Evolutionary conservation across 768 basidiomycete species (phyloP).

Genomic region (Harrya chromipes): DNA sequence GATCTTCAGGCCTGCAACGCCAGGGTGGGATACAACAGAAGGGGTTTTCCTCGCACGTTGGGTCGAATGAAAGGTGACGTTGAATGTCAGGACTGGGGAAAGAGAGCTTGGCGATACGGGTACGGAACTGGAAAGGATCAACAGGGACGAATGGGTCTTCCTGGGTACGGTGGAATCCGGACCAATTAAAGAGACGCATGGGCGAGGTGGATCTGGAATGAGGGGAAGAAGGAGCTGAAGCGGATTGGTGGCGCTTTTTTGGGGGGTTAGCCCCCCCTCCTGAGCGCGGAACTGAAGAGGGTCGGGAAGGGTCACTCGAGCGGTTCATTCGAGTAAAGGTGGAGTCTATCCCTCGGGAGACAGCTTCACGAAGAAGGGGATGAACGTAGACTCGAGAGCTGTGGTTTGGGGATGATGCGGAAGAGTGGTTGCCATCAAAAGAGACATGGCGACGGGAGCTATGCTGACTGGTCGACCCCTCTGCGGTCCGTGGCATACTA

Average conservation of each 20-base stretch:
- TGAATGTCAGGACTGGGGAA: conserved; percentile 23
- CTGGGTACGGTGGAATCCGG: conserved; percentile 47
- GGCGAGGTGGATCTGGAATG: conserved; percentile 52
- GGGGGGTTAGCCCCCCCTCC: conserved; percentile 3
- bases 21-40: conserved; percentile 22
- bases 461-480: conserved; percentile 39
- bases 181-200: conserved; percentile 54
- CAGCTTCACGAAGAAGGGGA: conserved; percentile 20
- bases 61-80: conserved; percentile 14
- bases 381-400: conserved; percentile 31
- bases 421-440: conserved; percentile 44
- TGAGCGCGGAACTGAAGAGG: conserved; percentile 11
- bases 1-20: conserved; percentile 12
- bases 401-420: conserved; percentile 33
- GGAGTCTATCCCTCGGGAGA: conserved; percentile 13
- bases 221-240: conserved; percentile 28
- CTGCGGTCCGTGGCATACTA: conserved; percentile 28
- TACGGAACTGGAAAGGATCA: conserved; percentile 46
- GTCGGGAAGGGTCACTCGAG: conserved; percentile 7
- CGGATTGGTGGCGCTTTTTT: conserved; percentile 27
- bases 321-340: conserved; percentile 4
- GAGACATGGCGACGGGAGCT: conserved; percentile 52
- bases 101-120: conserved; percentile 20
- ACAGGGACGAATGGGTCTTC: conserved; percentile 58
- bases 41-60: conserved; percentile 19